Base-by-base conservation (phyloP, 441 rosid species). In the Dalechampia spathulata region DNA sequence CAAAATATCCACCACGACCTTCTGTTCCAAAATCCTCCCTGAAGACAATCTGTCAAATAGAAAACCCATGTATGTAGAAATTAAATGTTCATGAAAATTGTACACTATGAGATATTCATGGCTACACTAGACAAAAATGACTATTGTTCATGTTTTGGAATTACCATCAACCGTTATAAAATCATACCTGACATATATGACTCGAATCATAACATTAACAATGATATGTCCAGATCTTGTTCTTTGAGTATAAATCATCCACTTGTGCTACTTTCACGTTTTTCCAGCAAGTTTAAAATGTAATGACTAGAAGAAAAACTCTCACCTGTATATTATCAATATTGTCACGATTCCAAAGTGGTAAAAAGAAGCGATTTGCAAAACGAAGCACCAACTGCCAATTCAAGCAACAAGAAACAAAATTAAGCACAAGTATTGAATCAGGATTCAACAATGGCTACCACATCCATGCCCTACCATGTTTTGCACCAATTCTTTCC, bases 261-360 rank as follows among this genome's bases (percentile, higher is more conserved):
- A 30, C 28, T 17, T 9, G 25, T 9, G 16, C 19, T 58, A 37
- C 32, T 22, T 37, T 44, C 15, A 36, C 36, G 5, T 47, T 36
- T 61, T 37, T 11, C 30, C 11, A 52, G 41, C 41, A 40, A 23
- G 27, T 49, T 43, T 38, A 7, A 44, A 10, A 44, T 12, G 28
- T 37, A 39, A 20, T 34, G 28, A 53, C 45, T 26, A 16, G 34
- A 56, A 50, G 26, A 28, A 30, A 49, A 55, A 69, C 55, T 64
- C 80, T 75, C 51, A 87, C 99, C 91, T 94, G 99, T 41, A 94
- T 90, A 50, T 94, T 94, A 47, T 71, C 88, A 46, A 94, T 94
- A 72, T 94, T 87, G 80, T 90, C 99, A 5, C 99, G 97, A 68
- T 93, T 93, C 97, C 97, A 90, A n/a, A 93, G 96, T 27, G 99